A percentile compares a stretch with the other conserved stretches of the same genome.
These are phyloP conservation scores for Aspergillus indologenus DNA, from an alignment of 495 filamentous ascomycete genomes.

Conservation along the genomic window DNA sequence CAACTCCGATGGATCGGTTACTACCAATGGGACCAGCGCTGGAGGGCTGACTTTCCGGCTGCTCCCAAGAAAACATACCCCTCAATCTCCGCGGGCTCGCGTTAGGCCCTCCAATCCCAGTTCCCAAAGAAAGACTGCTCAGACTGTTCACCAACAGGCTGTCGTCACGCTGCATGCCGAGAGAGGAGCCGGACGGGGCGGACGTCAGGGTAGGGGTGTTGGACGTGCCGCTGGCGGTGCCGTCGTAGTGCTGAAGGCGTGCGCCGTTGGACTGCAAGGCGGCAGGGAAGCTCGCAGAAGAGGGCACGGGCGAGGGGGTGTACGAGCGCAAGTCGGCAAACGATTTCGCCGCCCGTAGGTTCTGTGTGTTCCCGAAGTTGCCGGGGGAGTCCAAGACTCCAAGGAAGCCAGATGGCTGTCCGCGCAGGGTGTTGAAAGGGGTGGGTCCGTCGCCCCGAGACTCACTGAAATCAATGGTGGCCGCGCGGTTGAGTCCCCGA, in stretches of 20 bases:
- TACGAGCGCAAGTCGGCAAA: slow-evolving; percentile 94
- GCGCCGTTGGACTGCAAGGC: slow-evolving; percentile 62
- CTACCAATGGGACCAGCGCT: slow-evolving; percentile 78
- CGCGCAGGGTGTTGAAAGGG: slow-evolving; percentile 70
- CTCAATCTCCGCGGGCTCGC: slow-evolving; percentile 58
- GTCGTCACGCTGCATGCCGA: slow-evolving; percentile 61
- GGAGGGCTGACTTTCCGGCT: slow-evolving; percentile 51
- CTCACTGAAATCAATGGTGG: slow-evolving; percentile 98
- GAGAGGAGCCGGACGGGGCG: slow-evolving; percentile 62
- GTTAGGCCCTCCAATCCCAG: slow-evolving; percentile 55
- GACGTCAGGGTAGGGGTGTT: slow-evolving; percentile 76
- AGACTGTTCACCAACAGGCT: slow-evolving; percentile 66
- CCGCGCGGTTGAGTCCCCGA: slow-evolving; percentile 83
- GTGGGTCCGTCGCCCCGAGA: slow-evolving; percentile 66
- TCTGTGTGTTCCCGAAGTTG: slow-evolving; percentile 60
- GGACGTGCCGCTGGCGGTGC: slow-evolving; percentile 55
- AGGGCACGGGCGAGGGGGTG: slow-evolving; percentile 89
- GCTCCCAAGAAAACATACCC: slow-evolving; percentile 65
- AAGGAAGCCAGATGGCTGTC: slow-evolving; percentile 72
- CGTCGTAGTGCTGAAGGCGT: slow-evolving; percentile 61
- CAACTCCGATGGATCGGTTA: slow-evolving; percentile 69
- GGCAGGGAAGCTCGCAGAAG: slow-evolving; percentile 81
- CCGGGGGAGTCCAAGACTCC: slow-evolving; percentile 83
- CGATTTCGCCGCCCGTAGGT: slow-evolving; percentile 92
- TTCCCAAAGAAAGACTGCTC: slow-evolving; percentile 59